Evolutionary conservation across 1,284 basidiomycete genomes (phyloP), one percentile per base, ranked within the genome.

Genomic region (Puccinia horiana): DNA sequence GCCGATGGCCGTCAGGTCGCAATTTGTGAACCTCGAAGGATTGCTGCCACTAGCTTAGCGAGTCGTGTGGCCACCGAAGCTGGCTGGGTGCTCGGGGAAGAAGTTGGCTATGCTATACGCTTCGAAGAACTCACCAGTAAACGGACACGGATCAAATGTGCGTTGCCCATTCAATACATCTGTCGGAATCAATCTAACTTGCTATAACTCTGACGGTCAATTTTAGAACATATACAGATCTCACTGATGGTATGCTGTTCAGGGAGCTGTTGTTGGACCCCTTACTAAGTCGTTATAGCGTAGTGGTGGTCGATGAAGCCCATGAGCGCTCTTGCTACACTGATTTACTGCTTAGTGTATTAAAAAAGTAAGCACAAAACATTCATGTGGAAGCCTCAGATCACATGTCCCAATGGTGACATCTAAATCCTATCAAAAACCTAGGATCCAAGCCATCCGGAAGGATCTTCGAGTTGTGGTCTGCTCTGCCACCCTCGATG

Each of bases 401-500:
- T 52, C 26, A 54, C 29, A 4, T 35, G 0, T 63, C 18, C 54
- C 26, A 29, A 42, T 65, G 32, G 11, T n/a, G 40, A 42, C 67
- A 76, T 67, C 37, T 0, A 52, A 52, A 3, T 20, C 20, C 14
- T 9, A 44, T 12, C 3, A 26, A n/a, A 5, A 8, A 52, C 47
- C 12, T 37, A 84, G 74, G 84, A 96, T 99, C 81, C 92, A 93
- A 63, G 90, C 92, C 79, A 96, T 96, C 86, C 90, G 96, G 63
- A 93, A 94, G 1, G 92, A 93, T 9, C 90, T 99, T 65, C 90
- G 97, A 32, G 89, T 99, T 35, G 92, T 99, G 63, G 92, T 99
- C 47, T 96, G 95, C 2, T 97, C 95, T 5, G 97, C 97, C 0
- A 99, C 96, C 0, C 91, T 98, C 29, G 96, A 98, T 86, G 96